phyloP scores from a whole-genome alignment of 495 filamentous ascomycete genomes.

The Bacidia rubella region DNA sequence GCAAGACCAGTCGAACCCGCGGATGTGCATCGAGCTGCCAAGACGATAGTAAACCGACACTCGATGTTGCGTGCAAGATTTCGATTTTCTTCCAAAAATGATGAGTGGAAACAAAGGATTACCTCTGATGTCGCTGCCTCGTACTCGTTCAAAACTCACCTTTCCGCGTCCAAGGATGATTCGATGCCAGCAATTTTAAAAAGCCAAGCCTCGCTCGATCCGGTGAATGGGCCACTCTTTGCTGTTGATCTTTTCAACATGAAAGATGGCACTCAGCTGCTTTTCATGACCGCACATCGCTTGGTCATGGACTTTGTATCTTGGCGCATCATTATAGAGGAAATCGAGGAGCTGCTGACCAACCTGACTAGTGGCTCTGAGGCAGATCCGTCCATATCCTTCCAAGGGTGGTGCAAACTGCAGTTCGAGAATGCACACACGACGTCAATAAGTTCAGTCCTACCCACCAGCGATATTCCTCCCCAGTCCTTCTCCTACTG shows the following conservation, averaged over 20 bases:
- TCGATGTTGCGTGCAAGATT: conserved; percentile 66
- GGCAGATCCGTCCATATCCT: conserved; percentile 37
- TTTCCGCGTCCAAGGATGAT: conserved; percentile 12
- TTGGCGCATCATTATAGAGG: conserved; percentile 53
- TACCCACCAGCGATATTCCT: conserved; percentile 19
- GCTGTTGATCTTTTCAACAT: conserved; percentile 37
- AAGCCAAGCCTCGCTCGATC: conserved; percentile 33
- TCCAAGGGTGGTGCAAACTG: conserved; percentile 46
- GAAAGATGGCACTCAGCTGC: conserved; percentile 29
- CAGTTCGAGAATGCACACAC: conserved; percentile 30
- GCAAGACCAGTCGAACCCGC: conserved; percentile 33
- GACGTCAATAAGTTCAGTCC: conserved; percentile 20
- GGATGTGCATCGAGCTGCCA: conserved; percentile 39
- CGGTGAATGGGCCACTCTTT: conserved; percentile 30
- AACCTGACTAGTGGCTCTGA: conserved; percentile 24
- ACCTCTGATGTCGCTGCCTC: conserved; percentile 27
- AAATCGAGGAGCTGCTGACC: conserved; percentile 49
- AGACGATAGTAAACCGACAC: conserved; percentile 47
- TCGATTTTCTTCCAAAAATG: conserved; percentile 18
- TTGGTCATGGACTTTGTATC: conserved; percentile 58
- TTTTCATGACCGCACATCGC: conserved; percentile 58
- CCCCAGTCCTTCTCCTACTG: conserved; percentile 33
- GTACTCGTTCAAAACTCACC: conserved; percentile 25
- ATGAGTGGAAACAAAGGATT: conserved; percentile 26
- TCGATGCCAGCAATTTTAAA: conserved; percentile 20